Percentiles rank a stretch among this genome's conserved stretches.
These are phyloP conservation scores for Adiantum capillusveneris DNA, from an alignment of 75 land plant species.

Conservation along the genomic window DNA sequence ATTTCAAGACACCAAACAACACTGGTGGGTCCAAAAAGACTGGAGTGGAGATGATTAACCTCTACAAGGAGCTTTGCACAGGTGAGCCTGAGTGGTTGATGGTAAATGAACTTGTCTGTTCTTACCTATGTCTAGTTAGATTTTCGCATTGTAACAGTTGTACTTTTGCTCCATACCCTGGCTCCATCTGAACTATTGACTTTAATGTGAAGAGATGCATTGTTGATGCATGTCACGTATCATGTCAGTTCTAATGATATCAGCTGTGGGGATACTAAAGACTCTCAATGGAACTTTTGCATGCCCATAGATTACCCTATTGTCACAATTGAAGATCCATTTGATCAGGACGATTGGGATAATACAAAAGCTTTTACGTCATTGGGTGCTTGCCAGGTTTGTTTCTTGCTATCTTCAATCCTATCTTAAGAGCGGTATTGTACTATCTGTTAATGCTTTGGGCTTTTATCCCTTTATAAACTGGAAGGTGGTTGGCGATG, in stretches of 20 bases:
- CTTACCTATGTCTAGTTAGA: not conserved
- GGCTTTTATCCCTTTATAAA: not conserved
- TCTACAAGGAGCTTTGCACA: conserved; percentile 73
- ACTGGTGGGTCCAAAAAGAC: conserved; percentile 69
- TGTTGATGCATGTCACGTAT: too few species aligned
- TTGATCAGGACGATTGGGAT: conserved; percentile 99
- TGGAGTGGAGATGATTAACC: conserved; percentile 79
- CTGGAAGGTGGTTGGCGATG: conserved; percentile 94
- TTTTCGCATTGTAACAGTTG: too few species aligned
- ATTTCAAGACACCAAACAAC: conserved; percentile 66
- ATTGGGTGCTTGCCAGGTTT: conserved; percentile 76
- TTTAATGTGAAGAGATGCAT: too few species aligned
- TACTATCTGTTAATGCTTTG: too few species aligned
- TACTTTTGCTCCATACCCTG: too few species aligned
- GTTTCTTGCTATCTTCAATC: not conserved
- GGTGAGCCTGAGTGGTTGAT: conserved; percentile 34
- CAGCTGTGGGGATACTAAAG: too few species aligned
- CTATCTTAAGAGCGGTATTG: too few species aligned
- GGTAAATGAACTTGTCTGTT: not conserved
- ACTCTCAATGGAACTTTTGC: too few species aligned
- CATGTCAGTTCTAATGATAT: too few species aligned
- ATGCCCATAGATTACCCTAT: conserved; percentile 71
- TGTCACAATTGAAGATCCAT: conserved; percentile 93
- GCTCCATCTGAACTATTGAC: too few species aligned
- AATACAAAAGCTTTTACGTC: conserved; percentile 62